phyloP scores from a whole-genome alignment of 2,329 filamentous ascomycete species.

The Aspergillus quadricinctus region DNA sequence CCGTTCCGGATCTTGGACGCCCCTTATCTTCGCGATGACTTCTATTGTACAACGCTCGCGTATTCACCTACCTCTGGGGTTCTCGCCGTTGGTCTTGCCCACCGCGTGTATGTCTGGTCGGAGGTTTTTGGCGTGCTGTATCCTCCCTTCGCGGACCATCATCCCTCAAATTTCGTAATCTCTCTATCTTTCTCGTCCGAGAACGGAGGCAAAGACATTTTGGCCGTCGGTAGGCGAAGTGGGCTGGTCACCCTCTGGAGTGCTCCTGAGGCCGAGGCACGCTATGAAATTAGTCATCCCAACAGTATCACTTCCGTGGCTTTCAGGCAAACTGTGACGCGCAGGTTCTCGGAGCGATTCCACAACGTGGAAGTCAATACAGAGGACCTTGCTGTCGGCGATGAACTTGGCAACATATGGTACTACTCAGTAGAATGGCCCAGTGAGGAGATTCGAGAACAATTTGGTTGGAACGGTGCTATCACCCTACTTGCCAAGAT shows the following conservation, averaged over 20 bases:
- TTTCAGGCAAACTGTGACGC: conserved; percentile 65
- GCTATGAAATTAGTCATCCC: conserved; percentile 71
- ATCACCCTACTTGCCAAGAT: conserved; percentile 76
- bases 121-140: conserved; percentile 65
- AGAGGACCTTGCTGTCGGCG: conserved; percentile 83
- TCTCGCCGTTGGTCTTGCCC: conserved; percentile 77
- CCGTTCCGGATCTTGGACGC: conserved; percentile 89
- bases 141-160: conserved; percentile 51
- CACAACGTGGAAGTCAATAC: conserved; percentile 55
- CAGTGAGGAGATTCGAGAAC: conserved; percentile 52
- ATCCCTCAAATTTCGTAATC: conserved; percentile 60
- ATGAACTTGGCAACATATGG: conserved; percentile 76
- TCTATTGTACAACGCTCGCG: conserved; percentile 87
- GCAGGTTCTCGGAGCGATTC: conserved; percentile 46
- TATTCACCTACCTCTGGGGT: conserved; percentile 72
- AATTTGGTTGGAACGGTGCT: conserved; percentile 71
- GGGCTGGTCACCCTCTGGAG: conserved; percentile 75
- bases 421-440: conserved; percentile 90
- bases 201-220: conserved; percentile 69
- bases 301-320: conserved; percentile 72
- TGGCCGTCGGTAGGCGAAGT: conserved; percentile 78
- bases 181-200: conserved; percentile 86
- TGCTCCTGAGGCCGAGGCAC: conserved; percentile 58
- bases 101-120: conserved; percentile 83
- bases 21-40: conserved; percentile 85